phyloP scores from a whole-genome alignment of 257 asterid genomes.

The Buddleja alternifolia region DNA sequence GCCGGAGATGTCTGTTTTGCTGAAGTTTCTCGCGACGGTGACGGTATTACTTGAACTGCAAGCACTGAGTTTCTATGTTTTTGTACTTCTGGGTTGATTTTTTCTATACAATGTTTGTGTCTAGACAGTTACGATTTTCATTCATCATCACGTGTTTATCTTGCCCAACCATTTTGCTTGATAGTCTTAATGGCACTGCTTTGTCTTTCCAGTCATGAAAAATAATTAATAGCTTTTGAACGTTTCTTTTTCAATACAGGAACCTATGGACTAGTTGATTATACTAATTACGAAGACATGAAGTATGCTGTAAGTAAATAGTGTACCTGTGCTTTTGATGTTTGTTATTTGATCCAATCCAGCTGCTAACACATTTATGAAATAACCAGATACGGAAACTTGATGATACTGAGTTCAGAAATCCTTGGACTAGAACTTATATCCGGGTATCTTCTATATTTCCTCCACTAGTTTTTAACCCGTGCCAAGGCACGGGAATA shows the following conservation, averaged over 20 bases:
- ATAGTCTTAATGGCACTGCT: background rate
- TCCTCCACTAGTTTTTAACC: background rate
- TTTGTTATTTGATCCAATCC: slow-evolving; percentile 6
- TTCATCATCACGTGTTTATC: background rate
- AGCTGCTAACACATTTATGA: slow-evolving; percentile 30
- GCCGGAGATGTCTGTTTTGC: slow-evolving; percentile 99
- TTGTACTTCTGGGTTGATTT: background rate
- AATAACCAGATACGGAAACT: slow-evolving; percentile 81
- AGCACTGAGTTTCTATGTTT: background rate
- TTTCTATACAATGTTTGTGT: background rate
- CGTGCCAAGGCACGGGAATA: too few species aligned
- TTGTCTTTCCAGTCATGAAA: background rate
- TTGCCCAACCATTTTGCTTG: background rate
- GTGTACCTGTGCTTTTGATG: background rate
- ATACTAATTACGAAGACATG: slow-evolving; percentile 93
- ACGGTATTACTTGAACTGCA: slow-evolving; percentile 53
- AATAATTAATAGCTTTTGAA: background rate
- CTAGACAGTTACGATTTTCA: background rate
- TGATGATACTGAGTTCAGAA: slow-evolving; percentile 91
- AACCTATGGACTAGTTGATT: slow-evolving; percentile 94
- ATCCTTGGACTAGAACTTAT: slow-evolving; percentile 95
- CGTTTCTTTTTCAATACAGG: slow-evolving; percentile 49
- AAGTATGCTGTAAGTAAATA: slow-evolving; percentile 85
- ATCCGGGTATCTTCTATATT: slow-evolving; percentile 60
- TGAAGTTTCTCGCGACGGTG: slow-evolving; percentile 95